Base-by-base conservation (phyloP, 768 basidiomycete genomes). In the Crepidotus variabilis region DNA sequence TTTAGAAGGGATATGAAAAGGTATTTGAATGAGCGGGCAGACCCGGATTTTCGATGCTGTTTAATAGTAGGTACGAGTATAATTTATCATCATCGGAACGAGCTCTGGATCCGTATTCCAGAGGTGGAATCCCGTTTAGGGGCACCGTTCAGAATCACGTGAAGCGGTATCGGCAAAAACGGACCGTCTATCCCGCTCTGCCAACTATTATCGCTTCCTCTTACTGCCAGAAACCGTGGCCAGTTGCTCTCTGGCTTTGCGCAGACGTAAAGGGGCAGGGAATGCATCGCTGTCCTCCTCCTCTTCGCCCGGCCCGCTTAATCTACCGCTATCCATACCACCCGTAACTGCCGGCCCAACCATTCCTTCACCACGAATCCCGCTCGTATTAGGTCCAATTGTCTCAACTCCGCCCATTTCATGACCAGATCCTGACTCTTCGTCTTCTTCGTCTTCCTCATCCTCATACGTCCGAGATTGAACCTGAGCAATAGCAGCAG, bases 221-320 rank as follows among this genome's bases (percentile, higher is more conserved):
- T 90, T 89, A 61, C 71, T 69, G 5, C 85, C 87, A 32, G 75
- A 71, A 14, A 75, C 39, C 39, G 39, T 72, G 0, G 74, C 71
- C 33, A 72, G 72, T 13, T 72, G 63, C 60, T 85, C 82, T 67
- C 83, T 83, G 39, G 80, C 79, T 69, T 82, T 88, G 61, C 89
- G 78, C 53, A 80, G 80, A 70, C 90, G 81, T 66, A 91, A 72
- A 9, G 88, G 87, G 53, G 84, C 78, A 34, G 87, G 84, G 68
- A 90, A 89, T 24, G 85, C 82, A 59, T 85, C 85, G 64, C 86
- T 88, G 67, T 88, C 88, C 13, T 87, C 87, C 7, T 85, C 85
- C 28, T 86, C 85, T 47, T 82, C 82, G 35, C 67, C 70, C 34
- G 55, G 63, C 39, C 54, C 55, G 43, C 57, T 57, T 22, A 63